Evolutionary conservation across 192 early-diverging fungal species (phyloP), one percentile per base, ranked within the genome.

Genomic region (Backusella tuberculispora): DNA sequence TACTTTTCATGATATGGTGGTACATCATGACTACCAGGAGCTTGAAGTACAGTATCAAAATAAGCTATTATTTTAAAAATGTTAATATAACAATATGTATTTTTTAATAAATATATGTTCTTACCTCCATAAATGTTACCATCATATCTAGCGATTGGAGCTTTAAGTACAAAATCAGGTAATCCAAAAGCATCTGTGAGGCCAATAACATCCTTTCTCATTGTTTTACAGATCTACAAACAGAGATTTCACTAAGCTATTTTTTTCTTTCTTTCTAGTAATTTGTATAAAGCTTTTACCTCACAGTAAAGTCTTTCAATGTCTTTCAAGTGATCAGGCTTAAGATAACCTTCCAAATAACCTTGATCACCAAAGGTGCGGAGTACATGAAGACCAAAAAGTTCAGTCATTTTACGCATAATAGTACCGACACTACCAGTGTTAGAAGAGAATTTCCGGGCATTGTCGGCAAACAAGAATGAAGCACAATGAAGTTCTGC

Each of bases 61-160:
- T 84, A 85, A 29, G 75, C 80, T 81, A 38, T 50, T 9, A 60
- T 60, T 13, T 15, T 68, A n/a, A 5, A 67, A 21, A 26, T 26
- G 53, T 26, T 10, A 21, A 26, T 26, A 9, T 26, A 26, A 26
- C 4, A 26, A 17, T 26, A 34, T n/a, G 40, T 34, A 64, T 13
- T 24, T 29, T n/a, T 24, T 15, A 34, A 48, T 74, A 45, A 77
- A 64, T 63, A 50, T 37, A 24, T 13, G 14, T 17, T 37, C 29
- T 74, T 83, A 80, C 81, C 86, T 53, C 81, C 66, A 80, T 89
- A 89, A 43, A 88, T 85, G 71, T 88, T 82, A 6, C 88, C 88
- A 72, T 89, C 88, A 50, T 84, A 86, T 63, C 75, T 86, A 53
- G 84, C 88, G 69, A 89, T 84, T 43, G 88, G 88, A 10, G 86